Base-by-base conservation (phyloP, 257 asterid genomes). In the Forsythia viridissima region DNA sequence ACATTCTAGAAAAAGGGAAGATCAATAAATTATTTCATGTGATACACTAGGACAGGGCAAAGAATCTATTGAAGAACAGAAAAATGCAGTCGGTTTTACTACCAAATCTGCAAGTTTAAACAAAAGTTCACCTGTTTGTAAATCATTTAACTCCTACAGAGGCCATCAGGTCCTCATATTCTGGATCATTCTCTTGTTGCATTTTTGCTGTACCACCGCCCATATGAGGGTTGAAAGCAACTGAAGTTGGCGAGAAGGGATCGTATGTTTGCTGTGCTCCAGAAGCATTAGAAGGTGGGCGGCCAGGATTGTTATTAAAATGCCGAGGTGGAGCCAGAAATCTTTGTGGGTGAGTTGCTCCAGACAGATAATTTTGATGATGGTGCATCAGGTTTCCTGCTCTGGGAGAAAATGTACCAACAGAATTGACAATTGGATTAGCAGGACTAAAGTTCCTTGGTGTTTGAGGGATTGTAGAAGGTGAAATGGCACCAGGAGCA, bases 111-210 rank as follows among this genome's bases (percentile, higher is more conserved):
- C 21, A 48, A 38, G 72, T 34, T 67, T 68, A 30, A 20, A 42
- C 34, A 4, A 9, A 34, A 73, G 44, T 39, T 65, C 57, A 8
- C 55, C 6, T 24, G 71, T 67, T 61, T 59, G 9, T 79, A 74
- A 79, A 80, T 92, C 86, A 90, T 75, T 92, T 83, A 39, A 91
- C 97, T 77, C 97, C 93, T 11, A 91, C 97, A 34, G 97, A 94
- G 44, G 93, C 94, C 96, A 94, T 91, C 84, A 94, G 84, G 78
- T 91, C 94, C 40, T 91, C 96, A 11, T 91, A 94, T 86, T 94
- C 97, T 42, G 97, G 91, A 82, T 90, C 97, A 77, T 41, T 90
- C 81, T 91, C 97, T 77, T 81, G 80, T 12, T 74, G 92, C 70
- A 39, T 77, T 81, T 82, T 89, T 69, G 84, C 85, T 63, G 81